Conservation (phyloP, 345 rosid genomes). For the Cardamine occulta region DNA sequence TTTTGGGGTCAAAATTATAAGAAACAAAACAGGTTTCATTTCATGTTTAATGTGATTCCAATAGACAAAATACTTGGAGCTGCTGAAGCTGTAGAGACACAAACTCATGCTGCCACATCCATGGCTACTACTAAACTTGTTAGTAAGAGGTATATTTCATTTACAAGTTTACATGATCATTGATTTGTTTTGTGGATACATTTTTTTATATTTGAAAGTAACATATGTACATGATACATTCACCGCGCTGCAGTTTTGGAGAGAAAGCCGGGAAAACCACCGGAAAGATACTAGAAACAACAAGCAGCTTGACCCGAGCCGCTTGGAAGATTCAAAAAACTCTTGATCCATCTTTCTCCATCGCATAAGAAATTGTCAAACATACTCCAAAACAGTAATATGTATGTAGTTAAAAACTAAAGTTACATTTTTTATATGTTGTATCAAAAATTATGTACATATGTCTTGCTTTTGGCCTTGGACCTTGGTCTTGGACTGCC, state of each 20-base stretch:
- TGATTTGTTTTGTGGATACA: neutral
- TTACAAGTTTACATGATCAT: neutral
- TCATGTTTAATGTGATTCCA: neutral
- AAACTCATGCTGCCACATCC: conserved; percentile 66
- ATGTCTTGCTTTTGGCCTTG: neutral
- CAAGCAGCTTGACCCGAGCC: conserved; percentile 58
- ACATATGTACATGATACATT: neutral
- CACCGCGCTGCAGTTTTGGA: conserved; percentile 51
- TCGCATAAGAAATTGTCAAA: conserved; percentile 49
- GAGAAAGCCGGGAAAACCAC: conserved; percentile 74
- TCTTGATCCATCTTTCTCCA: conserved; percentile 57
- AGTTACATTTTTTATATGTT: neutral
- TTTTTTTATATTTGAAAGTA: neutral
- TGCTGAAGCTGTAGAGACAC: conserved; percentile 79
- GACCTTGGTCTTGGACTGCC: neutral
- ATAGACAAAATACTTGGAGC: conserved; percentile 73
- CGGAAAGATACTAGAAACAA: conserved; percentile 62
- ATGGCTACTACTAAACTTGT: conserved; percentile 64
- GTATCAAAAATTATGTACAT: neutral
- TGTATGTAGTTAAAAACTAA: no score
- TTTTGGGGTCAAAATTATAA: neutral
- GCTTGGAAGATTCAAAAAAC: conserved; percentile 78
- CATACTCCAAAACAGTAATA: conserved; percentile 38
- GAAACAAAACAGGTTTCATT: neutral
- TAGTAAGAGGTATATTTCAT: conserved; percentile 47